Evolutionary conservation across 1,284 basidiomycete species (phyloP).

Genomic region (Sparassis latifolia): DNA sequence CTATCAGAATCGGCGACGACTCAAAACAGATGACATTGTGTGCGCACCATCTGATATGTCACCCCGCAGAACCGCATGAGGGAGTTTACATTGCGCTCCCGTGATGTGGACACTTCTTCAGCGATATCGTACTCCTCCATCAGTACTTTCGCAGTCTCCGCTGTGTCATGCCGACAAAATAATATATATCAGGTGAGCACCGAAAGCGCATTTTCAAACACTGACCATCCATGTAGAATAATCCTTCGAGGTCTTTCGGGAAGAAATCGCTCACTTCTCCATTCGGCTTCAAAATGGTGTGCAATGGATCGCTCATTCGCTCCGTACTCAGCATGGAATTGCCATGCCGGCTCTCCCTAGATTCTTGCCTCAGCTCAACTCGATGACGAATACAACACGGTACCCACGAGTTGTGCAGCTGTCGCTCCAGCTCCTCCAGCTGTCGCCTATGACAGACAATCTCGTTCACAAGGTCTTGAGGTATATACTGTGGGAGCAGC

Average conservation of each 20-base stretch:
- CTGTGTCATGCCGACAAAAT: conserved; percentile 13
- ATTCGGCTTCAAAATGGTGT: conserved; percentile 38
- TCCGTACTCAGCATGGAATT: conserved; percentile 40
- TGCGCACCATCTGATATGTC: conserved; percentile 35
- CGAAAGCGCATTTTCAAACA: conserved; percentile 1
- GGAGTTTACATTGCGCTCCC: conserved; percentile 42
- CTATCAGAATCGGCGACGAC: too few species aligned
- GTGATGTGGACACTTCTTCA: conserved; percentile 13
- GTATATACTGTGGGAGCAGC: conserved; percentile 38
- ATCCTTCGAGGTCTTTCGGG: conserved; percentile 38
- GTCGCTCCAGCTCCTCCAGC: conserved; percentile 40
- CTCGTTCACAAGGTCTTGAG: conserved; percentile 39
- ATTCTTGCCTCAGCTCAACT: background rate
- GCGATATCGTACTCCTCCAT: conserved; percentile 36
- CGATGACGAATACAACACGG: background rate
- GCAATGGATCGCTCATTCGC: conserved; percentile 33
- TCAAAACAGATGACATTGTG: too few species aligned
- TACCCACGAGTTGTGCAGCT: conserved; percentile 51
- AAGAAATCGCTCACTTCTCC: conserved; percentile 37
- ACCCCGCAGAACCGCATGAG: conserved; percentile 48
- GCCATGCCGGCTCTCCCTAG: conserved; percentile 45
- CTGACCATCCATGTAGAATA: conserved; percentile 42
- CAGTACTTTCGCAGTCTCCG: conserved; percentile 30
- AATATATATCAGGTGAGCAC: background rate
- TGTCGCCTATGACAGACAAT: conserved; percentile 38